Base-by-base conservation (phyloP, 2,329 filamentous ascomycete genomes). In the Leptosphaerulina australis region DNA sequence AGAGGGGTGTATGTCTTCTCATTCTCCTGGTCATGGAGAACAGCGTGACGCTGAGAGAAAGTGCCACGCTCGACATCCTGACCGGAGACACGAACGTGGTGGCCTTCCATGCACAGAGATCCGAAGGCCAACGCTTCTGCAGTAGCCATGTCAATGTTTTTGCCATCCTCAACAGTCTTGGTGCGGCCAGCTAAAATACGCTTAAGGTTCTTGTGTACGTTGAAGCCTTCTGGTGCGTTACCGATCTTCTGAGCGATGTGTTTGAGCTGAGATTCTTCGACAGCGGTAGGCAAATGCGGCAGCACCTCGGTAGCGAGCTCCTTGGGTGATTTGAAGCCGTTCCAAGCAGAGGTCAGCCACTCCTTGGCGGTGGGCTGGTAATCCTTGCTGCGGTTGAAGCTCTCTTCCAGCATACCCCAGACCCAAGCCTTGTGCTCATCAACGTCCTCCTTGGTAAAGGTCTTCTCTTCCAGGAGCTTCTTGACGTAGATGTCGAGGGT, bases 361-460 rank as follows among this genome's bases (percentile, higher is more conserved):
- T 99, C 94, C 79, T 96, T 96, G 60, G 92, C 90, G 30, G 90
- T 95, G 35, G 94, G 91, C 75, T 93, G 88, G 77, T 99, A 99
- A 68, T 99, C 93, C 78, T 95, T 97, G 77, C 92, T 96, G 77
- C 93, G 91, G 67, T 91, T 83, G 76, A 97, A 99, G 78, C 91
- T 97, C 75, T 97, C 93, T 70, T 96, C 93, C 50, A 99, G 83
- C 92, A 97, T 97, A 56, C 90, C 90, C 94, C 93, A 99, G 53
- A 97, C 94, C 94, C 94, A 99, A 75, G 95, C 90, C 83, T 96
- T 96, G 83, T 99, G 94, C 81, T 99, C 94, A 51, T 99, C 93
- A 53, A 99, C 88, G 71, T 99, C 94, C 67, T 94, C 92, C 79
- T 96, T 93, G 62, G 90, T 96, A 79, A 99, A 99, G 44, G 90